Evolutionary conservation across 257 asterid genomes (phyloP).

Genomic region (Solanum chilense): DNA sequence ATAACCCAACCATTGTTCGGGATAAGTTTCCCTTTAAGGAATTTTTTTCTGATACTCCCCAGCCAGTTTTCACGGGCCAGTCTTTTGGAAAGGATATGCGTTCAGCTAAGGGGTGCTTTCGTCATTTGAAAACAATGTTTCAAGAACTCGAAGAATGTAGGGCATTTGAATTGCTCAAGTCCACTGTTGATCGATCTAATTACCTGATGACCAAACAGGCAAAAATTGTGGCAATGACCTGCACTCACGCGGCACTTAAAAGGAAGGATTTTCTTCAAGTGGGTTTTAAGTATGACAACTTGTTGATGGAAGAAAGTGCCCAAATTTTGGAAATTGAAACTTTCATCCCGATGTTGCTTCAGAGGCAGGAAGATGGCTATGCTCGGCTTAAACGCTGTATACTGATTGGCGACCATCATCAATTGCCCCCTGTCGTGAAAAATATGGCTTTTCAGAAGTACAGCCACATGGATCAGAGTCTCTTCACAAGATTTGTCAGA

Average conservation of each 20-base stretch:
- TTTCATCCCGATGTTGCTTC: slow-evolving; percentile 94
- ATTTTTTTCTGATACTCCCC: slow-evolving; percentile 69
- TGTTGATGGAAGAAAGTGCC: slow-evolving; percentile 99
- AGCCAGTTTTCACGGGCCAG: slow-evolving; percentile 59
- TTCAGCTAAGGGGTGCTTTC: slow-evolving; percentile 91
- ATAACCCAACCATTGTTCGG: slow-evolving; percentile 55
- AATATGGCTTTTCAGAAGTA: slow-evolving; percentile 99
- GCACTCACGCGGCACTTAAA: slow-evolving; percentile 98
- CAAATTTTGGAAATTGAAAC: slow-evolving; percentile 98
- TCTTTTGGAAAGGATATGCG: slow-evolving; percentile 83
- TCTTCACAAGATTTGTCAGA: slow-evolving; percentile 93
- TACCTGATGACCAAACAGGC: slow-evolving; percentile 98
- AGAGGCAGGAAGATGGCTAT: slow-evolving; percentile 98
- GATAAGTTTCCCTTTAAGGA: slow-evolving; percentile 93
- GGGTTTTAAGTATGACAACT: slow-evolving; percentile 92
- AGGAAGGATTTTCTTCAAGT: slow-evolving; percentile 87
- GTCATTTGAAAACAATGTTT: slow-evolving; percentile 87
- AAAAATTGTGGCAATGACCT: slow-evolving; percentile 97
- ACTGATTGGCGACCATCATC: slow-evolving; percentile 99
- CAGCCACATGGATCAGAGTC: slow-evolving; percentile 99
- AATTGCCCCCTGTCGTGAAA: slow-evolving; percentile 97
- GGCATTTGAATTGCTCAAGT: slow-evolving; percentile 95
- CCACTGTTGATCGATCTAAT: slow-evolving; percentile 87
- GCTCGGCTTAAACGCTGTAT: slow-evolving; percentile 98
- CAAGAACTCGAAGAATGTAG: slow-evolving; percentile 99